Conservation (phyloP, 2,329 filamentous ascomycete species). For the Stachybotrys echinatus region DNA sequence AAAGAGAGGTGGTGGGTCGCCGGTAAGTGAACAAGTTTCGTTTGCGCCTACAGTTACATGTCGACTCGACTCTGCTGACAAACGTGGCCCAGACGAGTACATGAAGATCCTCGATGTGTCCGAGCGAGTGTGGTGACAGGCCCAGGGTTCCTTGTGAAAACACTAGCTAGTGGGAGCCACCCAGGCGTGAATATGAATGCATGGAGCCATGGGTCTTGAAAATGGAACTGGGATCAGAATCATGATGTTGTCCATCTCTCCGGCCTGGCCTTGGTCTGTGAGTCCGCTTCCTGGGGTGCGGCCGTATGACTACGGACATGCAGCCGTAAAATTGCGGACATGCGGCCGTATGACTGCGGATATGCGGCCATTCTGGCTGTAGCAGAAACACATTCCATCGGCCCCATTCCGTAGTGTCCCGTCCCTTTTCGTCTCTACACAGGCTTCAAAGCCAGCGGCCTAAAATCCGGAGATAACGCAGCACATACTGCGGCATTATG, state of each 20-base stretch:
- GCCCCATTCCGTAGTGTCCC: background rate
- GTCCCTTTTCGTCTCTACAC: background rate
- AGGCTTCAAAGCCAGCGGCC: background rate
- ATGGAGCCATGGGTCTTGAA: background rate
- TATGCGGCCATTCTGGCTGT: background rate
- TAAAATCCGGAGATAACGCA: background rate
- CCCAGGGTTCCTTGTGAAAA: background rate
- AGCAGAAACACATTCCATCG: background rate
- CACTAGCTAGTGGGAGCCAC: background rate
- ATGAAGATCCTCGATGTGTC: background rate
- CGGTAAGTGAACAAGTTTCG: background rate
- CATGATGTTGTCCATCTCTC: background rate
- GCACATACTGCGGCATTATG: background rate
- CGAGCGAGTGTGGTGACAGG: conserved; percentile 1
- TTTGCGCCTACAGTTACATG: background rate
- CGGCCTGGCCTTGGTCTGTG: background rate
- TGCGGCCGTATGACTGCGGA: background rate
- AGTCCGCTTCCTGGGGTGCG: background rate
- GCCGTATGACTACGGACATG: background rate
- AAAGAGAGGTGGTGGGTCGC: conserved; percentile 1
- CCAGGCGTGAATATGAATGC: background rate
- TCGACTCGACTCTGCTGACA: background rate
- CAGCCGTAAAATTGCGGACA: background rate
- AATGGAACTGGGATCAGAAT: background rate
- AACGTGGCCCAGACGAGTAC: background rate